phyloP scores from a whole-genome alignment of 2,329 filamentous ascomycete genomes.

The Aspergillus niger region DNA sequence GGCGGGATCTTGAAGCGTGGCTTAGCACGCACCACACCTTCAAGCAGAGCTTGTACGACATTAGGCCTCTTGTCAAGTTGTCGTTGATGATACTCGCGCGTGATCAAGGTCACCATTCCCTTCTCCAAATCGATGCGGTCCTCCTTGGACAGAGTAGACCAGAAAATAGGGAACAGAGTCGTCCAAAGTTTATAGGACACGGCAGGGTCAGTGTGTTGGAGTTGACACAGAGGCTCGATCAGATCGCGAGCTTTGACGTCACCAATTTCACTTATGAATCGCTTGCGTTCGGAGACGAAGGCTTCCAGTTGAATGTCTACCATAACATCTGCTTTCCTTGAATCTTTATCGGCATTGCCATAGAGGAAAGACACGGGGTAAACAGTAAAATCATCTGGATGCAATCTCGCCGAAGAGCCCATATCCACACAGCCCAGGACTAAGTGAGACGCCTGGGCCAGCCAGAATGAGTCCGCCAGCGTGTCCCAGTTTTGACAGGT shows the following conservation, averaged over 20 bases:
- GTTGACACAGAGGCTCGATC: conserved; percentile 83
- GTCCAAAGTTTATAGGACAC: conserved; percentile 91
- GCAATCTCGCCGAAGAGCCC: conserved; percentile 74
- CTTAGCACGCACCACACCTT: conserved; percentile 80
- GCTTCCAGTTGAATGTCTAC: conserved; percentile 79
- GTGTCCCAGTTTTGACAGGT: conserved; percentile 97
- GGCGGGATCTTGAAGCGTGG: conserved; percentile 91
- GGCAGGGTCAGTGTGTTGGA: conserved; percentile 84
- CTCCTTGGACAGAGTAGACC: conserved; percentile 83
- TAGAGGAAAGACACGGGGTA: conserved; percentile 74
- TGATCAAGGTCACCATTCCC: conserved; percentile 84
- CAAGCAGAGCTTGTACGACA: conserved; percentile 87
- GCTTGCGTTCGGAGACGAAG: conserved; percentile 74
- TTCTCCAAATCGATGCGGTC: conserved; percentile 89
- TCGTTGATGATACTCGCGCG: conserved; percentile 91
- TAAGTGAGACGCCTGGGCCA: conserved; percentile 90
- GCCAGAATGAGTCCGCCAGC: conserved; percentile 91
- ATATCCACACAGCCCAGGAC: conserved; percentile 89
- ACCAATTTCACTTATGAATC: conserved; percentile 80
- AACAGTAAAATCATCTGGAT: conserved; percentile 80
- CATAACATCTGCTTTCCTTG: conserved; percentile 65
- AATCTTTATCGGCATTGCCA: conserved; percentile 71
- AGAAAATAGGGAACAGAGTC: conserved; percentile 86
- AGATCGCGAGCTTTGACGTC: conserved; percentile 87
- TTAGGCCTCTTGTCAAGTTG: conserved; percentile 96